Evolutionary conservation across 148 eudicot genomes (phyloP).

Genomic region (Camellia lanceoleosa): DNA sequence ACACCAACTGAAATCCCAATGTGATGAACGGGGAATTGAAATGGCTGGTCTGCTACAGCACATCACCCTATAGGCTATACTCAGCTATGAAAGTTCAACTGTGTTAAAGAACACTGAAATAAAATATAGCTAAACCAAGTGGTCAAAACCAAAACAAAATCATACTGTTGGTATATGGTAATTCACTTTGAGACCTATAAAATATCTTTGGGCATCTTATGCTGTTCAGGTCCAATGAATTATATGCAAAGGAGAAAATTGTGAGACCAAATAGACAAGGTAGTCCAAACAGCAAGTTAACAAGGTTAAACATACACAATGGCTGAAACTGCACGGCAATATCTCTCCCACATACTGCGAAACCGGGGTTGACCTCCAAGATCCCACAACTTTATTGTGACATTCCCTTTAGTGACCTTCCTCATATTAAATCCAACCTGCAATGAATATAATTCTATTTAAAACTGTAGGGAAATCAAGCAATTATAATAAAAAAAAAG

Average conservation of each 20-base stretch:
- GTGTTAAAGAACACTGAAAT: not conserved
- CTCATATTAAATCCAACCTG: conserved; percentile 97
- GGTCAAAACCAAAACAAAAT: not conserved
- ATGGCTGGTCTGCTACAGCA: not conserved
- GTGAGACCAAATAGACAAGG: not conserved
- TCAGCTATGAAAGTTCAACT: not conserved
- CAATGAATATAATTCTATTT: not conserved
- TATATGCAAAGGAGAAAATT: not conserved
- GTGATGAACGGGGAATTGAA: too few species aligned
- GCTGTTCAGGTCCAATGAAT: not conserved
- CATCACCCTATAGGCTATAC: not conserved
- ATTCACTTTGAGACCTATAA: not conserved
- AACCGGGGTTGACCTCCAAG: conserved; percentile 99
- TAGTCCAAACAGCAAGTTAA: conserved; percentile 30
- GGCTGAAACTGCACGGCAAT: conserved; percentile 98
- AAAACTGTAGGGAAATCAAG: not conserved
- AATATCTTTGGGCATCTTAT: not conserved
- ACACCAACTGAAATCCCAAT: not conserved
- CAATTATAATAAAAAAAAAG: not conserved
- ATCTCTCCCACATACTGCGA: conserved; percentile 99
- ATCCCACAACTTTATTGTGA: conserved; percentile 98
- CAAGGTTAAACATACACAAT: conserved; percentile 49
- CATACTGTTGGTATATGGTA: not conserved
- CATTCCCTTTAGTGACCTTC: conserved; percentile 96
- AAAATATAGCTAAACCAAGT: not conserved